Conservation (phyloP, 345 rosid genomes). For the Viola odorata region DNA sequence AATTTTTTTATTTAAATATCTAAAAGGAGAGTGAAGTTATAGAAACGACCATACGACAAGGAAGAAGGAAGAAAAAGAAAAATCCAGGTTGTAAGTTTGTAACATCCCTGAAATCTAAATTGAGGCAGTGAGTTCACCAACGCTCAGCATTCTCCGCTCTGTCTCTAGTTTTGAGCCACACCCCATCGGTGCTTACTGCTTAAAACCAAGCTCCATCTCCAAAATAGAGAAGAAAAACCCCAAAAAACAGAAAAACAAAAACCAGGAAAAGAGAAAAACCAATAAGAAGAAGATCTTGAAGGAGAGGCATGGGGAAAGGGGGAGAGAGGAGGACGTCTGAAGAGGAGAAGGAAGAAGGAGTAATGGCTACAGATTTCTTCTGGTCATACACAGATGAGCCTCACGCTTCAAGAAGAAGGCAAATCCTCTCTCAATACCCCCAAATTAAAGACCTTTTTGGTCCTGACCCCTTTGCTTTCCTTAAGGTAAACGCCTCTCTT, state of each 20-base stretch:
- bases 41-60: no score
- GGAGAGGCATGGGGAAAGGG: not conserved
- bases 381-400: constrained; percentile 96
- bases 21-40: no score
- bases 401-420: constrained; percentile 67
- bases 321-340: not conserved
- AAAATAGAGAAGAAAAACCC: not conserved
- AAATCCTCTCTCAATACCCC: constrained; percentile 85
- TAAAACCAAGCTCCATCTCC: no score
- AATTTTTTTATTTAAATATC: no score
- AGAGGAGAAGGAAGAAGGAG: constrained; percentile 37
- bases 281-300: not conserved
- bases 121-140: no score
- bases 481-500: constrained; percentile 40
- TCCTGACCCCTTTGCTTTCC: constrained; percentile 74
- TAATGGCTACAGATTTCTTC: constrained; percentile 74
- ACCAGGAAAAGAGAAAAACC: not conserved
- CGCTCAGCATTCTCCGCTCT: not conserved
- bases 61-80: no score
- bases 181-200: not conserved
- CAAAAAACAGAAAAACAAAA: not conserved
- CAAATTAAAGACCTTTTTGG: constrained; percentile 78
- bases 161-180: constrained; percentile 7
- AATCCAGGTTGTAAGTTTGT: no score
- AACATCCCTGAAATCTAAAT: no score